Percentiles rank a stretch among this genome's conserved stretches.
Conservation (phyloP, 768 basidiomycete genomes). For the Neoboletus brunneissimus region DNA sequence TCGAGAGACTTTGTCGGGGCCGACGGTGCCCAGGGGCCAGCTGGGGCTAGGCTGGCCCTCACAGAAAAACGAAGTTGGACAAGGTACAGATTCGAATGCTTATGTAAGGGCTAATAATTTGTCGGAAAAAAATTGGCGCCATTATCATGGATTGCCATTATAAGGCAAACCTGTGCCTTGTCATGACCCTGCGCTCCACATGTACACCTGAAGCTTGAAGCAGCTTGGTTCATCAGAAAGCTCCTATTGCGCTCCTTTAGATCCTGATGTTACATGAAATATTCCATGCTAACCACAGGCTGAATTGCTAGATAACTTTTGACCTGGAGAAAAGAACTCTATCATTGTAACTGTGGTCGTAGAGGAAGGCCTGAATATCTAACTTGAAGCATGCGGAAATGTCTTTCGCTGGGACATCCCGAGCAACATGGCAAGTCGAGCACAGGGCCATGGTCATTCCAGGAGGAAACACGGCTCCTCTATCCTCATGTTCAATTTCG, state of each 20-base stretch:
- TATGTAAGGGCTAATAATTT: too few relatives aligned
- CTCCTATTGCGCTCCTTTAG: constrained; percentile 52
- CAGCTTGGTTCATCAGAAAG: constrained; percentile 59
- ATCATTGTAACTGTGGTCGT: constrained; percentile 78
- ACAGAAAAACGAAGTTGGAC: too few relatives aligned
- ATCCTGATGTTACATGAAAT: constrained; percentile 64
- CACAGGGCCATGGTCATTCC: constrained; percentile 80
- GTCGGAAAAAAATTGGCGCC: too few relatives aligned
- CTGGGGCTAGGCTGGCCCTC: too few relatives aligned
- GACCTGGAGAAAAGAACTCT: constrained; percentile 65
- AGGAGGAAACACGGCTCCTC: constrained; percentile 66
- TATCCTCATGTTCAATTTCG: constrained; percentile 72
- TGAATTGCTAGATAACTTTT: constrained; percentile 61
- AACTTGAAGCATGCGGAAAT: too few relatives aligned
- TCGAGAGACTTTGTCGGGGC: too few relatives aligned
- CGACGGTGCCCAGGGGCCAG: too few relatives aligned
- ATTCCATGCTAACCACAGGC: constrained; percentile 51
- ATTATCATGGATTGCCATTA: too few relatives aligned
- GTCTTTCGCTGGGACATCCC: constrained; percentile 80
- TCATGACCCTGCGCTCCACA: too few relatives aligned
- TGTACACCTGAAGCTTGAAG: too few relatives aligned
- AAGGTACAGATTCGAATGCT: too few relatives aligned
- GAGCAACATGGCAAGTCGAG: constrained; percentile 77
- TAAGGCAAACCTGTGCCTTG: too few relatives aligned
- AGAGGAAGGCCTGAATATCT: constrained; percentile 84